Evolutionary conservation across 331 rosid species (phyloP), one percentile per base, ranked within the genome.

Genomic region (Malus hybrid): DNA sequence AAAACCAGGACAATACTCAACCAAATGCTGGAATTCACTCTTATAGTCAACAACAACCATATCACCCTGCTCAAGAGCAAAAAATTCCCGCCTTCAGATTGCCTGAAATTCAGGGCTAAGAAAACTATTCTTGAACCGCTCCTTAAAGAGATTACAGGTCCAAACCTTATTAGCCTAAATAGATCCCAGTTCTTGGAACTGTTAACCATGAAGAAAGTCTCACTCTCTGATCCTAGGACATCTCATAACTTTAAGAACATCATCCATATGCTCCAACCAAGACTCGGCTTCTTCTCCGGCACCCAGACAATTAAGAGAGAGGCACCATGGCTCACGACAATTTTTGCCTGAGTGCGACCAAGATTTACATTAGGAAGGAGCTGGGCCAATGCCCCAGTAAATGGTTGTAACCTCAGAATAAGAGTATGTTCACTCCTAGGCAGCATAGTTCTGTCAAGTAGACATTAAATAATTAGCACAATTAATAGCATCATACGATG

Each of bases 11-110:
- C n/a, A 50, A 50, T 50, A 50, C 56, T 16, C 4, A 15, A 50
- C 56, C 56, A 50, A 50, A 50, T 0, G 20, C 0, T 0, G 0
- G 4, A 50, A 50, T 50, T 16, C 9, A 0, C 0, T 0, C n/a
- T 15, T 18, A 50, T 50, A 50, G 9, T 50, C n/a, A 0, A 15
- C 9, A 50, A 6, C 4, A 50, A 0, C 3, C 9, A 50, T 50
- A 50, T 15, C n/a, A 2, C n/a, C 9, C 0, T 2, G 0, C n/a
- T 16, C 0, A 6, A 50, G 56, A 5, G 56, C 56, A 0, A 50
- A 2, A 50, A 50, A 50, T 2, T 50, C 20, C 1, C 0, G 3
- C 3, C 4, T 50, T 50, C 0, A 0, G n/a, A 50, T 50, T 50
- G 4, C 56, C 2, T 16, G 7, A 50, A 50, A 50, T 6, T 50